Percentiles rank a stretch among this genome's conserved stretches.
phyloP scores from a whole-genome alignment of 1,139 yeast genomes.

The Sugiyamaella sp. region DNA sequence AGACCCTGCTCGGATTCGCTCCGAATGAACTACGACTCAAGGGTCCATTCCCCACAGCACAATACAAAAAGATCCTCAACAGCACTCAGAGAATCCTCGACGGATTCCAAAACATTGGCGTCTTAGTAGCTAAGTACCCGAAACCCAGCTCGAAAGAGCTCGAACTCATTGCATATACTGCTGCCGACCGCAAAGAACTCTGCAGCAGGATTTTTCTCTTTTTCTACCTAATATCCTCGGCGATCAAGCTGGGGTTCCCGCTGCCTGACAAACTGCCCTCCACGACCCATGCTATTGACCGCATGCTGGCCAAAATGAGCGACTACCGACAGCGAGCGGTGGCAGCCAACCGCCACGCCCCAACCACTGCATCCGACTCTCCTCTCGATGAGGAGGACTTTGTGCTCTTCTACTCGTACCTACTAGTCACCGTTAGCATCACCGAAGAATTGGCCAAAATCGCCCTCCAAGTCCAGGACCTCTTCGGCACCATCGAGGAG shows the following conservation, averaged over 20 bases:
- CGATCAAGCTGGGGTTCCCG: conserved; percentile 75
- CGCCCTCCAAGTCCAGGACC: conserved; percentile 54
- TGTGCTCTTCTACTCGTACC: conserved; percentile 72
- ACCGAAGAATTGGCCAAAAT: conserved; percentile 66
- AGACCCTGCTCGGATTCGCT: conserved; percentile 65
- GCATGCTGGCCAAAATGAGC: conserved; percentile 62
- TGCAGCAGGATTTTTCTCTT: conserved; percentile 72
- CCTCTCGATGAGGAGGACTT: conserved; percentile 59
- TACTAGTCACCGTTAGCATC: conserved; percentile 69
- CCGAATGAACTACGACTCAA: conserved; percentile 75
- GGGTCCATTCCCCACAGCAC: conserved; percentile 64
- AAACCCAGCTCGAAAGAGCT: conserved; percentile 56
- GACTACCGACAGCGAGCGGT: conserved; percentile 34
- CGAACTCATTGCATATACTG: conserved; percentile 58
- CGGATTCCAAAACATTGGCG: conserved; percentile 70
- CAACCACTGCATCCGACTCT: background rate
- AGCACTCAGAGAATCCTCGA: conserved; percentile 70
- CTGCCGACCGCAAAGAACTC: conserved; percentile 64
- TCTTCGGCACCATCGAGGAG: conserved; percentile 66
- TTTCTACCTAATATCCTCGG: conserved; percentile 78
- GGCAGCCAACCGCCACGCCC: background rate
- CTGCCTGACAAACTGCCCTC: conserved; percentile 77
- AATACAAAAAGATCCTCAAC: conserved; percentile 55
- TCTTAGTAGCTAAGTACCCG: conserved; percentile 67
- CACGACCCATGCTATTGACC: conserved; percentile 72